Evolutionary conservation across 2,329 filamentous ascomycete genomes (phyloP).

Genomic region (Ampelomyces quisqualis): DNA sequence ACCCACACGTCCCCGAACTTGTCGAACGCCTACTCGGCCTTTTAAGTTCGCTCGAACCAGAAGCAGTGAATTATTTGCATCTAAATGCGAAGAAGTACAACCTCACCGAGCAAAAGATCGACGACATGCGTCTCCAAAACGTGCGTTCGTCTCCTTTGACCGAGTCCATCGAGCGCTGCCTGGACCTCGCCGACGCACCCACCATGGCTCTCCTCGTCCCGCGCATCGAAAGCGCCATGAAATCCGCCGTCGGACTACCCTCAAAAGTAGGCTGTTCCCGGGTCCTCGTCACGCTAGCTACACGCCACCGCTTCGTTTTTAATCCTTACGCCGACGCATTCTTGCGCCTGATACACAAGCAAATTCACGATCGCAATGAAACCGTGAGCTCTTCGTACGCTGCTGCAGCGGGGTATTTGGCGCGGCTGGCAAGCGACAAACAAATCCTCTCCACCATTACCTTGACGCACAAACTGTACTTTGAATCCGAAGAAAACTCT

Average conservation of each 20-base stretch:
- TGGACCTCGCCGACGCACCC: conserved; percentile 76
- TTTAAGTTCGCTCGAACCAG: conserved; percentile 83
- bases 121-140: conserved; percentile 78
- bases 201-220: conserved; percentile 76
- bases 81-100: conserved; percentile 83
- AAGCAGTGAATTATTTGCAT: conserved; percentile 89
- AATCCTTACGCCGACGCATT: conserved; percentile 73
- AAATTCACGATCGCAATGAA: conserved; percentile 87
- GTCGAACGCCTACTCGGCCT: conserved; percentile 78
- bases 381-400: conserved; percentile 91
- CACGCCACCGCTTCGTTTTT: conserved; percentile 74
- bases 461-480: conserved; percentile 70
- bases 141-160: conserved; percentile 87
- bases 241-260: conserved; percentile 83
- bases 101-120: conserved; percentile 83
- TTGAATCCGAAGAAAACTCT: conserved; percentile 74
- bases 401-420: conserved; percentile 79
- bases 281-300: conserved; percentile 80
- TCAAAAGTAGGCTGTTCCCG: conserved; percentile 90
- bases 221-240: conserved; percentile 75
- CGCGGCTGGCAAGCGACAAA: conserved; percentile 63
- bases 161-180: conserved; percentile 84
- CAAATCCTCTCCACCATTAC: conserved; percentile 57
- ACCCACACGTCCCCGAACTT: conserved; percentile 78
- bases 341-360: conserved; percentile 74